Evolutionary conservation across 2,329 filamentous ascomycete species (phyloP).

Genomic region (Orbilia quercus): DNA sequence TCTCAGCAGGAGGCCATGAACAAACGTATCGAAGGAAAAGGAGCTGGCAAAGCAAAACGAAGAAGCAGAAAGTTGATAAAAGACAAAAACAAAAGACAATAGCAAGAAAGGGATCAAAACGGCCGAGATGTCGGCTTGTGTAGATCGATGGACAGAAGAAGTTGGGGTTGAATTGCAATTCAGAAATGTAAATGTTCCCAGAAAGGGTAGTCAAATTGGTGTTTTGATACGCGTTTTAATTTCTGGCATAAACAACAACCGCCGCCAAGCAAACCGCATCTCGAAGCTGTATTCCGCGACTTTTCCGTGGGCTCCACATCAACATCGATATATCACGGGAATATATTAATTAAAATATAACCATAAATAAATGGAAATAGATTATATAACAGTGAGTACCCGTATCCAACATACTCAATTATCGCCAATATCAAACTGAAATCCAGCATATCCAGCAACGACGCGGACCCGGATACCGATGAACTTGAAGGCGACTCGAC

Average conservation of each 20-base stretch:
- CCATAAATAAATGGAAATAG: too few species aligned
- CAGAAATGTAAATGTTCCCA: conserved; percentile 8
- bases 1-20: neutral
- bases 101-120: neutral
- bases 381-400: too few species aligned
- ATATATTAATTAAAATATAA: too few species aligned
- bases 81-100: neutral
- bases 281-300: neutral
- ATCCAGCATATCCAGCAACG: too few species aligned
- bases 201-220: conserved; percentile 47
- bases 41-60: neutral
- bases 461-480: too few species aligned
- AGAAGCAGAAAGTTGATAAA: neutral
- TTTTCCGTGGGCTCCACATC: neutral
- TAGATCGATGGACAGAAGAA: neutral
- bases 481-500: too few species aligned
- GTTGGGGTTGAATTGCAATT: conserved; percentile 5
- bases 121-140: neutral
- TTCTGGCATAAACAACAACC: conserved; percentile 55
- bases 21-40: neutral
- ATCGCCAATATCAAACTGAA: too few species aligned
- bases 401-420: too few species aligned
- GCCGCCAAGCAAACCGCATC: conserved; percentile 42
- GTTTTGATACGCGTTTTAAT: conserved; percentile 30
- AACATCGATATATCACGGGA: too few species aligned